Evolutionary conservation across 768 basidiomycete species (phyloP), one percentile per base, ranked within the genome.

Genomic region (Mycena vitilis): DNA sequence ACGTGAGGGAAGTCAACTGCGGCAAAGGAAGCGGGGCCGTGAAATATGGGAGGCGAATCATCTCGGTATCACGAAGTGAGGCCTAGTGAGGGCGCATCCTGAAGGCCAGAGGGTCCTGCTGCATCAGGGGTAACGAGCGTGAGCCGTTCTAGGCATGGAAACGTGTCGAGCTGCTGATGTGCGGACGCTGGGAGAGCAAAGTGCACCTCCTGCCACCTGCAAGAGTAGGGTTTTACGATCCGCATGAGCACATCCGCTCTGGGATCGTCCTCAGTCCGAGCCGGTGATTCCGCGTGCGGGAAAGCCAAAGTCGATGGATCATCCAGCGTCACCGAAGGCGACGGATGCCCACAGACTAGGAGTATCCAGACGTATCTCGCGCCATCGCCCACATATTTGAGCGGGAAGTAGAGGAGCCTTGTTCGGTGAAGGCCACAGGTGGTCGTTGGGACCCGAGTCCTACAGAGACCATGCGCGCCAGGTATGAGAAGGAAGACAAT

Each of bases 361-460:
- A 4, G 59, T 55, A 23, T 25, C 25, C 10, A 66, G 22, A 34
- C 65, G 60, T 20, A 66, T 55, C 2, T 61, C 52, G 8, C 65
- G 38, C 65, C 65, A 66, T 15, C 42, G 59, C 37, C 34, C 34
- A 30, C 40, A 66, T 53, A 66, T 66, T 23, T 60, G 65, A 44
- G 42, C 16, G 15, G 60, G 42, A 18, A 66, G 45, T 10, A 66
- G 44, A 42, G 65, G 65, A 15, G 65, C 59, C 12, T 60, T 30
- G 40, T 42, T 30, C 30, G 30, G 15, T 40, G 40, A 40, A 10
- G 40, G 40, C 40, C 30, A 30, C 2, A 30, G 30, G 30, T 30
- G 30, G 30, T 30, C 30, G 30, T 18, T 56, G 30, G 30, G 30
- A 3, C 30, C 30, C 30, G 30, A 30, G 30, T 30, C 30, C 30